Percentiles rank a stretch among this genome's conserved stretches.
Conservation (phyloP, 768 basidiomycete species). For the Auriscalpium vulgare region DNA sequence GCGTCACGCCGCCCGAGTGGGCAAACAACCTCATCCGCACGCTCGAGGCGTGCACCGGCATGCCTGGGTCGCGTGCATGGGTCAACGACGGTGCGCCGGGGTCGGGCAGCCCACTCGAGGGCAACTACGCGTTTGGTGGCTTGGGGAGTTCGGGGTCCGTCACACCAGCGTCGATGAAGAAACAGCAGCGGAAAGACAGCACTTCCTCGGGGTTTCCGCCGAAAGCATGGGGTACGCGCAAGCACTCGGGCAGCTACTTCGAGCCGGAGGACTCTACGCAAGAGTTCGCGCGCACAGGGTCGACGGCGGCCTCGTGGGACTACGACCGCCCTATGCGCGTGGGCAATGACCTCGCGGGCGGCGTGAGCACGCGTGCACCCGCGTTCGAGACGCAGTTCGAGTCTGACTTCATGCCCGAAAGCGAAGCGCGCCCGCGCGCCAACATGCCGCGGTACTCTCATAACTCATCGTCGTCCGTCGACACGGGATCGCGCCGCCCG, state of each 20-base stretch:
- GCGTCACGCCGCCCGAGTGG: constrained; percentile 70
- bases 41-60: constrained; percentile 62
- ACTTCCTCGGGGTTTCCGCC: constrained; percentile 50
- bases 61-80: constrained; percentile 66
- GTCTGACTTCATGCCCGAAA: constrained; percentile 6
- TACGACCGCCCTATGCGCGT: constrained; percentile 10
- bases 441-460: constrained; percentile 1
- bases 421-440: constrained; percentile 2
- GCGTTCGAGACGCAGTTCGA: constrained; percentile 10
- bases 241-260: constrained; percentile 52
- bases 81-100: constrained; percentile 38
- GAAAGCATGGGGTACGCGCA: constrained; percentile 46
- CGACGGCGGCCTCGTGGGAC: constrained; percentile 11
- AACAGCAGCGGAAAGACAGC: constrained; percentile 10
- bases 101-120: constrained; percentile 16
- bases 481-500: not conserved
- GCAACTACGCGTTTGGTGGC: constrained; percentile 53
- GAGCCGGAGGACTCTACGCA: constrained; percentile 17
- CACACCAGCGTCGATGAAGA: constrained; percentile 13
- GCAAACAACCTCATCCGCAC: constrained; percentile 66
- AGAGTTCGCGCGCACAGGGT: constrained; percentile 16
- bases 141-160: constrained; percentile 33
- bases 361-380: constrained; percentile 1
- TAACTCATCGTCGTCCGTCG: not conserved
- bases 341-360: constrained; percentile 14